Base-by-base conservation (phyloP, 805 yeast genomes). In the Sungouiella thailandica region DNA sequence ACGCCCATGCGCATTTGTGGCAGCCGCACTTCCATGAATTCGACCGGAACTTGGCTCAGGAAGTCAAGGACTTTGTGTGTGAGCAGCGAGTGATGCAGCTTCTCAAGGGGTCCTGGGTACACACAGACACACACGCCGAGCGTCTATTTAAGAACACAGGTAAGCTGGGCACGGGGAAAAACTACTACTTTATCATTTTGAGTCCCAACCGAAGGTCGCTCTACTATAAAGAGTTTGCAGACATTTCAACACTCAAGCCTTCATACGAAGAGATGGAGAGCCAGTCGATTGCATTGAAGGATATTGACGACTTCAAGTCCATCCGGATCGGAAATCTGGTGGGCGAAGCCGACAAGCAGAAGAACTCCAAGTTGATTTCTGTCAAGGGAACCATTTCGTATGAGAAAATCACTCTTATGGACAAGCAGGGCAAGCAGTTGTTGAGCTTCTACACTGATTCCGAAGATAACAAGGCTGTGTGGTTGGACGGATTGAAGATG, bases 41-140 rank as follows among this genome's bases (percentile, higher is more conserved):
- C 49, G 72, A 76, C 47, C 54, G 56, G 3, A 55, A 68, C 19
- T 62, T 83, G 36, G 53, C 68, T 8, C 52, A 58, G 10, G 87
- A 86, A 51, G 83, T 81, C 0, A 61, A 70, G 37, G 80, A 78
- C 24, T 83, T 83, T 52, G 87, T 85, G 11, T 73, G 74, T 37
- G 88, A 83, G 52, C 93, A 83, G 59, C 69, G 90, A 47, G 76
- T 81, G 29, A 57, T 83, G 37, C 80, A 78, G 50, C 58, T 86
- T 31, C 76, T 86, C 17, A 78, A 73, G 48, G 95, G 95, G 1
- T 72, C 83, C 2, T 86, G 95, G 95, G 89, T 83, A 10, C 81
- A 68, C 50, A 70, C 80, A 1, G 81, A 78, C 23, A 62, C 70
- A 33, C 87, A 62, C 36, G 71, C 70, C 1, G 68, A 64, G 32